A percentile compares a stretch with the other conserved stretches of the same genome.
These are phyloP conservation scores for Trametes maxima DNA, from an alignment of 768 basidiomycete genomes.

Conservation along the genomic window DNA sequence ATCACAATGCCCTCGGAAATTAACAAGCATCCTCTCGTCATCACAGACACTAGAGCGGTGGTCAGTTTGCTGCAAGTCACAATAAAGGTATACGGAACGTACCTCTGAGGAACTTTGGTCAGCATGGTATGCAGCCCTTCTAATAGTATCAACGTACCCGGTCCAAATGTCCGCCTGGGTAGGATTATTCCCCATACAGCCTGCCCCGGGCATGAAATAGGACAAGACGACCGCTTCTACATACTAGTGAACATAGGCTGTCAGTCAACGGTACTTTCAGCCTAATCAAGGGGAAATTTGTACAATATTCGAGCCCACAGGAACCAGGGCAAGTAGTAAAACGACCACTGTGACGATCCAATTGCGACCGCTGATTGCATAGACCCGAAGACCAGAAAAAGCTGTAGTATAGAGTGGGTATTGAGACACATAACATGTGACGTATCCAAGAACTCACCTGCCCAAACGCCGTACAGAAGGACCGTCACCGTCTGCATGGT, in stretches of 20 bases:
- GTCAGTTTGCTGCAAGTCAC: too few relatives aligned
- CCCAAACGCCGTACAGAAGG: slow-evolving; percentile 19
- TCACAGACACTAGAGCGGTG: background rate
- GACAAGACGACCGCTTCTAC: background rate
- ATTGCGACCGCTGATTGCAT: slow-evolving; percentile 15
- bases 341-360: slow-evolving; percentile 7
- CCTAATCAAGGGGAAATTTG: background rate
- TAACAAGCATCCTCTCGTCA: slow-evolving; percentile 11
- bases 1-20: slow-evolving; percentile 19
- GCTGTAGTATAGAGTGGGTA: background rate
- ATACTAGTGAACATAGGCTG: background rate
- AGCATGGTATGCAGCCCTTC: background rate
- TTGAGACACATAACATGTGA: background rate
- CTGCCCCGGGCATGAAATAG: background rate
- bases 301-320: slow-evolving; percentile 15
- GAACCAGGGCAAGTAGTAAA: slow-evolving; percentile 14
- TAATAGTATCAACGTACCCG: background rate
- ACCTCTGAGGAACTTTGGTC: background rate
- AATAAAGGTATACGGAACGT: background rate
- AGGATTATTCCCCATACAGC: background rate
- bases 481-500: background rate
- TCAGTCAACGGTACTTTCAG: background rate
- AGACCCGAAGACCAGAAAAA: slow-evolving; percentile 18
- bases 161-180: background rate
- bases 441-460: slow-evolving; percentile 3